phyloP scores from a whole-genome alignment of 78 protist species.

The Cavenderia fasciculata region DNA sequence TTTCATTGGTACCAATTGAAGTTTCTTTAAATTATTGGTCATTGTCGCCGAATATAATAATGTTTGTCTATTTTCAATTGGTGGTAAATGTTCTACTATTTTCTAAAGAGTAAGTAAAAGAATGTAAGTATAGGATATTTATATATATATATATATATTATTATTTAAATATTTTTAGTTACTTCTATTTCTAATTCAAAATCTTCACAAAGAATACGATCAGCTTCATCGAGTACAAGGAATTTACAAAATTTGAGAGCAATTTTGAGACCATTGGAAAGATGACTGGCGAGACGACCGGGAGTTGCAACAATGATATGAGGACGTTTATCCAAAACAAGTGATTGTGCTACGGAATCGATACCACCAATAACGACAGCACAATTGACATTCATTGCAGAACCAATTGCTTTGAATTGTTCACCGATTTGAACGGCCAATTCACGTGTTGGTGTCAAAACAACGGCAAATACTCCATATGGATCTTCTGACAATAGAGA shows the following conservation, averaged over 20 bases:
- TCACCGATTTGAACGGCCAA: conserved; percentile 95
- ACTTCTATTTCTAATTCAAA: conserved; percentile 80
- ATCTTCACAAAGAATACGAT: conserved; percentile 86
- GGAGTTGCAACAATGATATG: conserved; percentile 98
- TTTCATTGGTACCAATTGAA: conserved; percentile 7
- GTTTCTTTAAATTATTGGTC: conserved; percentile 79
- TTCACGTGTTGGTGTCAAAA: conserved; percentile 96
- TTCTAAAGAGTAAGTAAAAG: conserved; percentile 1
- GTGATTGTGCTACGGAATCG: conserved; percentile 75
- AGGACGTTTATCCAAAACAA: conserved; percentile 86
- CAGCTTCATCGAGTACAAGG: conserved; percentile 95
- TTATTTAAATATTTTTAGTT: neutral
- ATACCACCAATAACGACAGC: conserved; percentile 90
- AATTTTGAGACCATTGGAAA: conserved; percentile 52
- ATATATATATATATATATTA: neutral
- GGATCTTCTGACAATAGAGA: conserved; percentile 90
- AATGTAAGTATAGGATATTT: neutral
- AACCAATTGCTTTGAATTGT: conserved; percentile 92
- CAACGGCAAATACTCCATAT: conserved; percentile 92
- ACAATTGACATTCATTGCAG: conserved; percentile 68
- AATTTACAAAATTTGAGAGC: conserved; percentile 56
- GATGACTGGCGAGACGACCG: conserved; percentile 91
- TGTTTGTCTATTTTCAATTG: conserved; percentile 62
- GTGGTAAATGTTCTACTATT: conserved; percentile 70
- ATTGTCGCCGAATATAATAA: conserved; percentile 96